Evolutionary conservation across 2,329 filamentous ascomycete genomes (phyloP).

Genomic region (Fonsecaea multimorphosa): DNA sequence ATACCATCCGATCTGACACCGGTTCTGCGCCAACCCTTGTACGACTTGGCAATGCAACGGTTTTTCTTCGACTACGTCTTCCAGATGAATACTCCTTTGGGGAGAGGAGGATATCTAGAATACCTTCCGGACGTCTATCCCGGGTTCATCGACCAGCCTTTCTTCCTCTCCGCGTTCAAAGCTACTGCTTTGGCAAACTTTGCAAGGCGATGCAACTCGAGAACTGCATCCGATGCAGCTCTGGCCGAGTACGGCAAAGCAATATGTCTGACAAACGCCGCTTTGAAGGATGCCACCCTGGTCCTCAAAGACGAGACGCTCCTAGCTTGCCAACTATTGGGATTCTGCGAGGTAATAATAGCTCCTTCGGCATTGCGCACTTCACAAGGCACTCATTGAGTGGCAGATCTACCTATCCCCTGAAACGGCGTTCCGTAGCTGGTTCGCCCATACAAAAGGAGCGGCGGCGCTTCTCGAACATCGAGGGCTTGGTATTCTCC

Average conservation of each 20-base stretch:
- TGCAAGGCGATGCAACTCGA: slow-evolving; percentile 3
- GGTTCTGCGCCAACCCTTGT: neutral
- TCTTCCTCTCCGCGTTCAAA: slow-evolving; percentile 1
- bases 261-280: neutral
- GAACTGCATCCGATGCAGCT: neutral
- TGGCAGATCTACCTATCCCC: neutral
- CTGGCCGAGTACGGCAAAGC: slow-evolving; percentile 1
- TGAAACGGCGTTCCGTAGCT: neutral
- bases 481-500: neutral
- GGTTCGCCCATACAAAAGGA: neutral
- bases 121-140: neutral
- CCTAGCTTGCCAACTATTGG: slow-evolving; percentile 4
- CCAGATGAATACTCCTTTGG: neutral
- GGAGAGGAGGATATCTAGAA: slow-evolving; percentile 1
- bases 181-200: slow-evolving; percentile 1
- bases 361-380: too few species aligned
- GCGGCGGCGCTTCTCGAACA: neutral
- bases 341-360: neutral
- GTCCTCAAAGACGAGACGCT: slow-evolving; percentile 1
- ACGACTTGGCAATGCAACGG: slow-evolving; percentile 1
- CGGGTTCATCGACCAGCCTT: neutral
- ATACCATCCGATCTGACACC: neutral
- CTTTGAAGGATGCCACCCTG: neutral
- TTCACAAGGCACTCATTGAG: neutral
- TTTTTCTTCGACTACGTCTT: slow-evolving; percentile 7